A percentile compares a stretch with the other conserved stretches of the same genome.
These are phyloP conservation scores for Coprinellus micaceus DNA, from an alignment of 768 basidiomycete species.

Conservation along the genomic window DNA sequence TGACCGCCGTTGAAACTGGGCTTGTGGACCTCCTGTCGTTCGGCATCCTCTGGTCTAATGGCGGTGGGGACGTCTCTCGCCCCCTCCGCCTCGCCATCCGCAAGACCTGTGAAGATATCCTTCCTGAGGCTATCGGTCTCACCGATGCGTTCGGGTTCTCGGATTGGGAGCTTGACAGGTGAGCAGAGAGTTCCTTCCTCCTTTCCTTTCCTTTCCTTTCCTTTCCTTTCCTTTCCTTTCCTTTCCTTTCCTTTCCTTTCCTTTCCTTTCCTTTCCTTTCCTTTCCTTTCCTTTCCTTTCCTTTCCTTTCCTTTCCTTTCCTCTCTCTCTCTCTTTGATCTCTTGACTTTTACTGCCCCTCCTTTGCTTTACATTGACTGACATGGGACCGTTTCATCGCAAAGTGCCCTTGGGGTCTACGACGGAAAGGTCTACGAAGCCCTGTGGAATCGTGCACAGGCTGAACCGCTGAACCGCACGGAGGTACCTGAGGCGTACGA, in stretches of 20 bases:
- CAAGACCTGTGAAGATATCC: constrained; percentile 43
- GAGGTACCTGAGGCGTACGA: constrained; percentile 55
- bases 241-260: not conserved
- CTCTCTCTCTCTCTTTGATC: not conserved
- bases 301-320: not conserved
- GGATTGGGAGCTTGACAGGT: constrained; percentile 75
- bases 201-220: not conserved
- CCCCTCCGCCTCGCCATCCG: constrained; percentile 49
- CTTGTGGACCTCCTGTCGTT: constrained; percentile 61
- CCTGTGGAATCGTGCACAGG: constrained; percentile 56
- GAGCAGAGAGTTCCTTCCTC: too few species aligned
- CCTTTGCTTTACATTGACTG: not conserved
- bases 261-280: not conserved
- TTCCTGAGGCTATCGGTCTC: constrained; percentile 64
- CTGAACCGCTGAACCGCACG: constrained; percentile 55
- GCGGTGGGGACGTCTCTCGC: constrained; percentile 39
- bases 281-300: not conserved
- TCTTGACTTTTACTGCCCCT: not conserved
- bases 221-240: not conserved
- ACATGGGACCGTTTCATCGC: not conserved
- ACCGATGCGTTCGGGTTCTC: constrained; percentile 72
- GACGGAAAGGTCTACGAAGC: constrained; percentile 66
- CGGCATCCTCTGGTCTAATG: constrained; percentile 33
- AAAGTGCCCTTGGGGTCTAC: constrained; percentile 58
- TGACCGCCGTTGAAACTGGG: constrained; percentile 52